These are phyloP conservation scores for Candida sakaeoensis DNA, from an alignment of 805 yeast genomes.

Conservation along the genomic window DNA sequence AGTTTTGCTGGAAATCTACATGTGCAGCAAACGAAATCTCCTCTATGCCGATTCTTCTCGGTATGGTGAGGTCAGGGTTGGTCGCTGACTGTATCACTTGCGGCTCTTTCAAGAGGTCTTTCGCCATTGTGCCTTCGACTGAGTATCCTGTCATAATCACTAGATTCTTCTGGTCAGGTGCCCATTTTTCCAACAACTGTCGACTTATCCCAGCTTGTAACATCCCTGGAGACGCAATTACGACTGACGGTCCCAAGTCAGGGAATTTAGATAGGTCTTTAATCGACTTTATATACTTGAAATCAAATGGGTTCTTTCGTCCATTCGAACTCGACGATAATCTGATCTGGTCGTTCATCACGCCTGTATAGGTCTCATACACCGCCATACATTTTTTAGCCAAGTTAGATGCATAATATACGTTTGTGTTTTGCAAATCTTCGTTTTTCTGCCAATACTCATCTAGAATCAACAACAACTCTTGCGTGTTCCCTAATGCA, in stretches of 20 bases:
- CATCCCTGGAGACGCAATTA: constrained; percentile 98
- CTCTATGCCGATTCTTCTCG: constrained; percentile 82
- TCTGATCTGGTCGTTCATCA: constrained; percentile 93
- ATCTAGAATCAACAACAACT: constrained; percentile 80
- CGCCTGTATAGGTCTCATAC: constrained; percentile 91
- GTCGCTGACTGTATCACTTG: constrained; percentile 77
- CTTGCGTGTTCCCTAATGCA: constrained; percentile 97
- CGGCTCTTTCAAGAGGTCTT: constrained; percentile 82
- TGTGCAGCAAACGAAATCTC: constrained; percentile 99
- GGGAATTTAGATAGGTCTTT: constrained; percentile 79
- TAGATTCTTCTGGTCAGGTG: constrained; percentile 90
- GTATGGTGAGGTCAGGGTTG: constrained; percentile 81
- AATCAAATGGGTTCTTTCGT: constrained; percentile 75
- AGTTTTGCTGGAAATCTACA: constrained; percentile 91
- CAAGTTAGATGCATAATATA: constrained; percentile 87
- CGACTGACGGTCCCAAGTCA: constrained; percentile 93
- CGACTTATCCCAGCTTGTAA: constrained; percentile 93
- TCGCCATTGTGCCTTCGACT: constrained; percentile 98
- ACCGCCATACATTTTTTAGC: constrained; percentile 98
- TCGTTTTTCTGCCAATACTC: constrained; percentile 90
- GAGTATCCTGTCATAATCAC: constrained; percentile 93
- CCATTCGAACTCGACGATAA: constrained; percentile 44
- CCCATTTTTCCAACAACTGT: constrained; percentile 90
- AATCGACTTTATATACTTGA: constrained; percentile 77
- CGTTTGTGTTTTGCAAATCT: constrained; percentile 76